A percentile compares a stretch with the other conserved stretches of the same genome.
Conservation (phyloP, 2,329 filamentous ascomycete species). For the Aspergillus ruber region DNA sequence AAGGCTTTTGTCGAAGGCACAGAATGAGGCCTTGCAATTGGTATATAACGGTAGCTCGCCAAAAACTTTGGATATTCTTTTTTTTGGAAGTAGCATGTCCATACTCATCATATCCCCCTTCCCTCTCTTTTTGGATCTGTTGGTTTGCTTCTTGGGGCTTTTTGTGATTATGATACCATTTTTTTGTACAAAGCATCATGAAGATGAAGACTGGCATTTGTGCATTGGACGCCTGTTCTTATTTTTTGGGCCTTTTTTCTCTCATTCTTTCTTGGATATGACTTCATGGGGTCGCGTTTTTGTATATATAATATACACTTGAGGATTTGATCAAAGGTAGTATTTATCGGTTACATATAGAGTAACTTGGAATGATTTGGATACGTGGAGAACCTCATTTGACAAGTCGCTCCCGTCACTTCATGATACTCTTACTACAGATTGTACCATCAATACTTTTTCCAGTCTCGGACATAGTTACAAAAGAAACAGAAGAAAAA, state of each 20-base stretch:
- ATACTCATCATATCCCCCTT: background rate
- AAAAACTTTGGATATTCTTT: background rate
- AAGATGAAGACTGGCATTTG: background rate
- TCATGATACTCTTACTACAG: no score
- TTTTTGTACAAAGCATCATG: constrained; percentile 5
- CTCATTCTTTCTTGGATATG: background rate
- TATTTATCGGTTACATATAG: no score
- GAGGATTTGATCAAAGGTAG: background rate
- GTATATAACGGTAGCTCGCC: constrained; percentile 3
- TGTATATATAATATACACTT: background rate
- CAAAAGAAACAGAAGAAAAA: no score
- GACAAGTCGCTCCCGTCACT: no score
- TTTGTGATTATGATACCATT: constrained; percentile 12
- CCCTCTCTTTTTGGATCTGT: constrained; percentile 5
- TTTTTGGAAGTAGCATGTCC: background rate
- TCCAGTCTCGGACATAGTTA: no score
- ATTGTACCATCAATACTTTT: no score
- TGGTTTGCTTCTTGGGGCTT: background rate
- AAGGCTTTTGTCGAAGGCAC: constrained; percentile 42
- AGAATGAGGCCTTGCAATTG: constrained; percentile 13
- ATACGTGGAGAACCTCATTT: no score
- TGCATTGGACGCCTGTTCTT: background rate
- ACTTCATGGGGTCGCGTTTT: background rate
- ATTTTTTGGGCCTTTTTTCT: background rate
- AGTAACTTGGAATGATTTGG: no score